Evolutionary conservation across 148 eudicot genomes (phyloP).

Genomic region (Gaultheria prostrata): DNA sequence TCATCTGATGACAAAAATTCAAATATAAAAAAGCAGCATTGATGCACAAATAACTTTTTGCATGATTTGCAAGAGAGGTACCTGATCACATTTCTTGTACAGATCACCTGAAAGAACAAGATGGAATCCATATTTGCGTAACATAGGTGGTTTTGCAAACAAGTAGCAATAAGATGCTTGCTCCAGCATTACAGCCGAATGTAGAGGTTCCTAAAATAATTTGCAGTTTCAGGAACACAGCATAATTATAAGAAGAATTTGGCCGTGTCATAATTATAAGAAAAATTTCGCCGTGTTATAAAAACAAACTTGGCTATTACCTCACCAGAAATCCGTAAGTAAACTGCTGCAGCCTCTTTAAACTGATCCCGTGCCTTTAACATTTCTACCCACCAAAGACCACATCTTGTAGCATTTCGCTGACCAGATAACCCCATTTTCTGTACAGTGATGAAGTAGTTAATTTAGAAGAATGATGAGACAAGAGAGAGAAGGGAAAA

Average conservation of each 20-base stretch:
- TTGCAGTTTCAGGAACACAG: conserved; percentile 26
- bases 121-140: conserved; percentile 97
- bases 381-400: conserved; percentile 99
- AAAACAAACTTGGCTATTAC: conserved; percentile 51
- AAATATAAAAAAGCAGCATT: conserved; percentile 12
- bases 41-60: not conserved
- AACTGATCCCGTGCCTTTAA: conserved; percentile 71
- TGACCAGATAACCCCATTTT: conserved; percentile 66
- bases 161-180: conserved; percentile 98
- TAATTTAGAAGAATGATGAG: conserved; percentile 3
- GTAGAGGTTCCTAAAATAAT: conserved; percentile 67
- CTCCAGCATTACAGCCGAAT: conserved; percentile 94
- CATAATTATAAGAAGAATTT: not conserved
- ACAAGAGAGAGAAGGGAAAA: not conserved
- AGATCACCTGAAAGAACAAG: conserved; percentile 93
- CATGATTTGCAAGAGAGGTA: conserved; percentile 25
- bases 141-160: conserved; percentile 73
- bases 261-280: not conserved
- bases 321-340: conserved; percentile 96
- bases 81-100: conserved; percentile 90
- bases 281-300: not conserved
- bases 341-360: conserved; percentile 94
- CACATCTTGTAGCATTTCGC: conserved; percentile 84
- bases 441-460: conserved; percentile 34
- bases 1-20: conserved; percentile 50